Evolutionary conservation across 768 basidiomycete genomes (phyloP).

Genomic region (Baorangia bicolor): DNA sequence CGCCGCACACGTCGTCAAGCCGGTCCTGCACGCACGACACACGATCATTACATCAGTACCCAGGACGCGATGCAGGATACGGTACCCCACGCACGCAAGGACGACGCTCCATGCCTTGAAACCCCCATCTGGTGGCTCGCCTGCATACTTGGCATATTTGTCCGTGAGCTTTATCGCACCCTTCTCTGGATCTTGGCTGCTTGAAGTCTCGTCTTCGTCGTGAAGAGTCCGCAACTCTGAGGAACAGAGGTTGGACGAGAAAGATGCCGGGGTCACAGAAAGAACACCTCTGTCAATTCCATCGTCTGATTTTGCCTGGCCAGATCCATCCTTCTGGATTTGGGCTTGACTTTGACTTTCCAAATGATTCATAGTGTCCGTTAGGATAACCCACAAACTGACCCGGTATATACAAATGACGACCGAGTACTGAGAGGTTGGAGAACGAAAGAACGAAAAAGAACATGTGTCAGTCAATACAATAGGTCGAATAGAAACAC

Average conservation of each 20-base stretch:
- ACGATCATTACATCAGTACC: neutral
- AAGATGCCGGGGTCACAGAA: neutral
- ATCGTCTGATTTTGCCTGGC: neutral
- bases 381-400: neutral
- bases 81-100: constrained; percentile 20
- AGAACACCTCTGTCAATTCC: too few species aligned
- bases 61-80: neutral
- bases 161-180: neutral
- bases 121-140: constrained; percentile 30
- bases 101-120: constrained; percentile 33
- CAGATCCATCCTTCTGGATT: neutral
- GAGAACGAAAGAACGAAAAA: neutral
- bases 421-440: neutral
- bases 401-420: neutral
- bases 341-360: neutral
- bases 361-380: neutral
- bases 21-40: constrained; percentile 7
- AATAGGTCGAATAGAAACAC: neutral
- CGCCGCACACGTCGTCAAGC: constrained; percentile 40
- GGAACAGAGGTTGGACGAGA: neutral
- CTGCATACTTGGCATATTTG: constrained; percentile 20
- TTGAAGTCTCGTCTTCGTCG: neutral
- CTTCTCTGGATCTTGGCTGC: constrained; percentile 9
- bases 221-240: constrained; percentile 14
- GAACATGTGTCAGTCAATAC: neutral